A percentile compares a stretch with the other conserved stretches of the same genome.
phyloP scores from a whole-genome alignment of 2,329 filamentous ascomycete species.

The Didymosphaeria variabile region DNA sequence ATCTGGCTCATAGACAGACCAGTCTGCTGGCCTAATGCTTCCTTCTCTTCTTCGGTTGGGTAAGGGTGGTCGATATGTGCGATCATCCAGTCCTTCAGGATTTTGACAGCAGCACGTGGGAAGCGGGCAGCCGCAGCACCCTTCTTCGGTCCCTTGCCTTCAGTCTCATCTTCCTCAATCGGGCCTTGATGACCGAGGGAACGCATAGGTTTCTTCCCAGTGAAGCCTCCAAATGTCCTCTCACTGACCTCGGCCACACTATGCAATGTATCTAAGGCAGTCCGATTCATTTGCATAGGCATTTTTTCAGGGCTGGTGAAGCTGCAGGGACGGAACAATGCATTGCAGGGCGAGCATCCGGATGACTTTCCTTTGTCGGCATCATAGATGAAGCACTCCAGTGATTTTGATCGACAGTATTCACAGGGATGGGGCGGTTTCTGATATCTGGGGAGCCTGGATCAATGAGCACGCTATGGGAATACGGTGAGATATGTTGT shows the following conservation, averaged over 20 bases:
- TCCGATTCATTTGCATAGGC: slow-evolving; percentile 40
- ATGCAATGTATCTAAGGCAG: slow-evolving; percentile 58
- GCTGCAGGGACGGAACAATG: slow-evolving; percentile 59
- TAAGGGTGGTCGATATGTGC: slow-evolving; percentile 85
- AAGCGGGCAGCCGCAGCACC: slow-evolving; percentile 62
- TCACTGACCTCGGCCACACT: slow-evolving; percentile 54
- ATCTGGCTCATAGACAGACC: slow-evolving; percentile 86
- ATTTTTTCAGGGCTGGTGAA: slow-evolving; percentile 51
- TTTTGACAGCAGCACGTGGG: slow-evolving; percentile 79
- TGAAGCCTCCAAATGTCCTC: slow-evolving; percentile 44
- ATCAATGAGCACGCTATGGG: not conserved
- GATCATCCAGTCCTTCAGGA: slow-evolving; percentile 85
- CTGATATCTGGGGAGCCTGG: slow-evolving; percentile 55
- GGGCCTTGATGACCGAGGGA: slow-evolving; percentile 47
- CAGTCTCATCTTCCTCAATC: slow-evolving; percentile 43
- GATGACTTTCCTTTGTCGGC: slow-evolving; percentile 49
- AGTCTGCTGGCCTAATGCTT: slow-evolving; percentile 78
- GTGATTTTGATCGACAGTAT: slow-evolving; percentile 57
- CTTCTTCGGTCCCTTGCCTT: slow-evolving; percentile 41
- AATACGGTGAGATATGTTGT: not conserved
- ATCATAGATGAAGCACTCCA: slow-evolving; percentile 58
- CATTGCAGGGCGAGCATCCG: slow-evolving; percentile 57
- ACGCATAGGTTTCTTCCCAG: slow-evolving; percentile 50
- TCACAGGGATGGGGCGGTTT: slow-evolving; percentile 58
- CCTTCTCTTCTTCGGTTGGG: slow-evolving; percentile 86